phyloP scores from a whole-genome alignment of 1,284 basidiomycete genomes.

The Cryptococcus maquisensis region DNA sequence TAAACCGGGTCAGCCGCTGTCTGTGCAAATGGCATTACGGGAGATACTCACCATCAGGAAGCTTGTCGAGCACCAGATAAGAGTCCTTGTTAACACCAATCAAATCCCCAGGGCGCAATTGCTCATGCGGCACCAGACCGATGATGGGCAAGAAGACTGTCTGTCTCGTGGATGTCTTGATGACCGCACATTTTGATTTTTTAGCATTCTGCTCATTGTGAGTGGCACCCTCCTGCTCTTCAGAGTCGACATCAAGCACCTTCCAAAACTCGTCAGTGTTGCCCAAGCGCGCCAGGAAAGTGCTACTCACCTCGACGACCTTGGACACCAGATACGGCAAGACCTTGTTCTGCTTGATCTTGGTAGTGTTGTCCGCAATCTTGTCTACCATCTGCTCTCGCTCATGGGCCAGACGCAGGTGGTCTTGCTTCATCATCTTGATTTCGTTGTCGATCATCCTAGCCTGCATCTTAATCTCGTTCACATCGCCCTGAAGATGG shows the following conservation, averaged over 20 bases:
- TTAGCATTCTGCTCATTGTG: conserved; percentile 90
- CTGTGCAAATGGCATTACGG: background rate
- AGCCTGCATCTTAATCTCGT: conserved; percentile 80
- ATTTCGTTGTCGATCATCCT: conserved; percentile 91
- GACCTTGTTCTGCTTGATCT: conserved; percentile 99
- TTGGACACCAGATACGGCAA: conserved; percentile 97
- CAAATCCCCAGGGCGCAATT: conserved; percentile 85
- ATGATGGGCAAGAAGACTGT: conserved; percentile 98
- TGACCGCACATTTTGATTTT: conserved; percentile 95
- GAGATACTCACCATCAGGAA: conserved; percentile 52
- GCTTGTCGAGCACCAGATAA: conserved; percentile 91
- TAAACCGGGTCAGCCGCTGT: conserved; percentile 8
- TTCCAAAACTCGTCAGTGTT: conserved; percentile 39
- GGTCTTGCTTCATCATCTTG: conserved; percentile 95
- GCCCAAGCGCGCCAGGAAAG: background rate
- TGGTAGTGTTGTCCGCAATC: conserved; percentile 96
- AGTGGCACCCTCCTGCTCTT: conserved; percentile 89
- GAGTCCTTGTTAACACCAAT: conserved; percentile 99
- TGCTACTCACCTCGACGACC: conserved; percentile 74
- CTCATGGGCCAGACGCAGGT: conserved; percentile 85
- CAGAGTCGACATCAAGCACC: conserved; percentile 93
- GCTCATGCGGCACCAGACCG: conserved; percentile 87
- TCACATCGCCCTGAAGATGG: conserved; percentile 60
- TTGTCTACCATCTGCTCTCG: conserved; percentile 95
- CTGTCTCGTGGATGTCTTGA: conserved; percentile 96